A percentile compares a stretch with the other conserved stretches of the same genome.
Conservation (phyloP, 2,329 filamentous ascomycete genomes). For the Berkeleyomyces basicola region DNA sequence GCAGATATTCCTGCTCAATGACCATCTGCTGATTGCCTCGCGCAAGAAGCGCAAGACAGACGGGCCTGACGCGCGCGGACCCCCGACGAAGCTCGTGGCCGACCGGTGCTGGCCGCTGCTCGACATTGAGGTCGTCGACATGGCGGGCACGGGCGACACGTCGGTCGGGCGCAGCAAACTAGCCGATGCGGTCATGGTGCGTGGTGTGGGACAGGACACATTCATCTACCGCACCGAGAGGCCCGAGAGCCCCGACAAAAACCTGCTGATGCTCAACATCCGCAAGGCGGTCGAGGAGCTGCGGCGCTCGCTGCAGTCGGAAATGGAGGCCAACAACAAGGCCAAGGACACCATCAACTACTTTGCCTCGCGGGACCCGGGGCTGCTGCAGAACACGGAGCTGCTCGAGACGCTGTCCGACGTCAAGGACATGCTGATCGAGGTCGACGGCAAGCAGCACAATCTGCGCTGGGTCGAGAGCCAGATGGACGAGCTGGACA, state of each 20-base stretch:
- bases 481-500: conserved; percentile 91
- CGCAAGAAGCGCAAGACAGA: conserved; percentile 85
- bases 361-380: conserved; percentile 62
- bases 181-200: conserved; percentile 76
- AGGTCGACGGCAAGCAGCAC: conserved; percentile 91
- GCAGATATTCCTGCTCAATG: conserved; percentile 83
- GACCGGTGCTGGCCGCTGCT: conserved; percentile 88
- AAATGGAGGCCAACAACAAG: conserved; percentile 75
- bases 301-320: conserved; percentile 66
- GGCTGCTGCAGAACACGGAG: conserved; percentile 61
- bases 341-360: conserved; percentile 74
- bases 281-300: conserved; percentile 86
- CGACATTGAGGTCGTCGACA: conserved; percentile 84
- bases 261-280: conserved; percentile 68
- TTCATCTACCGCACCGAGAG: conserved; percentile 91
- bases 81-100: conserved; percentile 64
- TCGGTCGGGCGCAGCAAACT: conserved; percentile 42
- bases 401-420: conserved; percentile 62
- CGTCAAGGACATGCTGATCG: conserved; percentile 77
- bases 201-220: conserved; percentile 70
- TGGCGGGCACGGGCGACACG: conserved; percentile 49
- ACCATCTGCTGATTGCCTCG: conserved; percentile 80
- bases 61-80: conserved; percentile 34
- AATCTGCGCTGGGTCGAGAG: conserved; percentile 90
- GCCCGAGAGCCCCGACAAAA: conserved; percentile 61